phyloP scores from a whole-genome alignment of 176 grass and related monocot genomes.

The Aechmea fasciata region DNA sequence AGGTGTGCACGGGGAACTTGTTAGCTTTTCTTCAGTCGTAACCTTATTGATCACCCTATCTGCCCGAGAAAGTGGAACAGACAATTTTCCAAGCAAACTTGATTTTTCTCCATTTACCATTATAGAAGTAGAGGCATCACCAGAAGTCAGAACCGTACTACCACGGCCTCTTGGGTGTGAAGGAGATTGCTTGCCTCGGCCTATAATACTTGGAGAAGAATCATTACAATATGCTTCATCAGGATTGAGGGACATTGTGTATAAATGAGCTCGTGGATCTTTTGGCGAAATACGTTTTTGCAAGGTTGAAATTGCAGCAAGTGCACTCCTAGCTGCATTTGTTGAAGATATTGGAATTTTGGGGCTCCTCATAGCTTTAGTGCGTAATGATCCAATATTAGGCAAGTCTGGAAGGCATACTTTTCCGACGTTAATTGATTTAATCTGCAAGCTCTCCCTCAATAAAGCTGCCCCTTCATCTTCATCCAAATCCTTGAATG shows the following conservation, averaged over 20 bases:
- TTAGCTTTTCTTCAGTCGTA: constrained; percentile 15
- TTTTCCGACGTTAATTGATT: constrained; percentile 25
- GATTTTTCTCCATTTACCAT: background rate
- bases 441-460: constrained; percentile 31
- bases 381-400: constrained; percentile 6
- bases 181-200: background rate
- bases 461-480: constrained; percentile 29
- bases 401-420: constrained; percentile 23
- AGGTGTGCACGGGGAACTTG: constrained; percentile 3
- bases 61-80: constrained; percentile 22
- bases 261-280: constrained; percentile 19
- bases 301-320: constrained; percentile 28
- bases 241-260: constrained; percentile 15
- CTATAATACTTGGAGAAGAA: constrained; percentile 14
- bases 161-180: constrained; percentile 10
- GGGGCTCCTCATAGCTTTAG: background rate
- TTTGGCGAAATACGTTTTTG: constrained; percentile 18
- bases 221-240: constrained; percentile 18
- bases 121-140: constrained; percentile 16
- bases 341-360: constrained; percentile 25
- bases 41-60: constrained; percentile 13
- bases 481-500: constrained; percentile 34
- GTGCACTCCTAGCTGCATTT: constrained; percentile 11
- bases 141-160: background rate
- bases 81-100: constrained; percentile 11